Conservation (phyloP, 1,284 basidiomycete species). For the Moesziomyces globuligerus region DNA sequence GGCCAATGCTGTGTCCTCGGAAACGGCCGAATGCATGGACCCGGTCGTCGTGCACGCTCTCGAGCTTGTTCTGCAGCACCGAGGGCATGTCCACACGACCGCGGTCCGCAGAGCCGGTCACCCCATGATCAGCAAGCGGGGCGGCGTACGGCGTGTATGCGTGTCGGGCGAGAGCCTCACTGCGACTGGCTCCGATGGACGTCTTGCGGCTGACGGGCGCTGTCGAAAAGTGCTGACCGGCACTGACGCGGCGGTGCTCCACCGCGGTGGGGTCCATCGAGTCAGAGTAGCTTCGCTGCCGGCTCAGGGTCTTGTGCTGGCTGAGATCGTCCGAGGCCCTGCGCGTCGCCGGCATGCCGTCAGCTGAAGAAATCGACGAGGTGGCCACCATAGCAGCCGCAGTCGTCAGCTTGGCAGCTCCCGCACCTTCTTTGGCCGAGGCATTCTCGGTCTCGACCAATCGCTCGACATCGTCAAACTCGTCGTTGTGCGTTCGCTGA, state of each 20-base stretch:
- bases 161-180: neutral
- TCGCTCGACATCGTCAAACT: conserved; percentile 46
- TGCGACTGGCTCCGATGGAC: conserved; percentile 12
- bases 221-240: conserved; percentile 16
- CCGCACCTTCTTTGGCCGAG: conserved; percentile 1
- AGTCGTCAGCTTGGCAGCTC: neutral
- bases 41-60: conserved; percentile 2
- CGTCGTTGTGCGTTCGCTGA: conserved; percentile 38
- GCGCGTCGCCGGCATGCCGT: neutral
- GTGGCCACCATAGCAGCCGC: conserved; percentile 10
- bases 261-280: conserved; percentile 23
- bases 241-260: conserved; percentile 16
- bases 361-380: conserved; percentile 9
- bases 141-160: conserved; percentile 4
- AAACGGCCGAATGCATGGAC: conserved; percentile 4
- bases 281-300: conserved; percentile 51
- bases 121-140: neutral
- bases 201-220: conserved; percentile 34
- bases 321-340: conserved; percentile 5
- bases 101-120: neutral
- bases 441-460: conserved; percentile 44
- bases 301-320: conserved; percentile 17
- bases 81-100: conserved; percentile 20
- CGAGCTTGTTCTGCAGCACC: conserved; percentile 21
- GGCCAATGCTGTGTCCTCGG: conserved; percentile 34